Evolutionary conservation across 768 basidiomycete species (phyloP).

Genomic region (Phanerochaete carnosa): DNA sequence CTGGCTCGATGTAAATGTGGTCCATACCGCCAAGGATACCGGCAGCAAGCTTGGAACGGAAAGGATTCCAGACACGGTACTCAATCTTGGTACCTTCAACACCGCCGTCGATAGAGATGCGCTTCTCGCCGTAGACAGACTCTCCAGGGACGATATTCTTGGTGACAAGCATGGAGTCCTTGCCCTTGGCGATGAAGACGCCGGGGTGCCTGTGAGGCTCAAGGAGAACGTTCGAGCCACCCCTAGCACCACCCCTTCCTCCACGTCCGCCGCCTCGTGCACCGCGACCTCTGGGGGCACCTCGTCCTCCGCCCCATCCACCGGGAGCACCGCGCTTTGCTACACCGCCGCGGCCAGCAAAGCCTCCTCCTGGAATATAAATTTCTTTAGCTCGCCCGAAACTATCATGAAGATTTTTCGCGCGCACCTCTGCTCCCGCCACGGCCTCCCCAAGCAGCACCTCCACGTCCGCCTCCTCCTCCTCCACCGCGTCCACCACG

Average conservation of each 20-base stretch:
- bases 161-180: slow-evolving; percentile 95
- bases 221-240: slow-evolving; percentile 85
- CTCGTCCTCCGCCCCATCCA: slow-evolving; percentile 10
- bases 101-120: slow-evolving; percentile 80
- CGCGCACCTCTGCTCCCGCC: slow-evolving; percentile 31
- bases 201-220: slow-evolving; percentile 95
- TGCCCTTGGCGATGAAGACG: slow-evolving; percentile 96
- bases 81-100: slow-evolving; percentile 85
- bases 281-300: slow-evolving; percentile 17
- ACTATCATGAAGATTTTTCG: too few relatives aligned
- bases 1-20: slow-evolving; percentile 87
- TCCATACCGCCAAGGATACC: slow-evolving; percentile 96
- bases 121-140: slow-evolving; percentile 97
- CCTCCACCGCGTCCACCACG: slow-evolving; percentile 30
- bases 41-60: slow-evolving; percentile 94
- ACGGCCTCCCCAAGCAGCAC: slow-evolving; percentile 27
- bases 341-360: slow-evolving; percentile 21
- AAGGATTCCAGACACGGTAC: slow-evolving; percentile 99
- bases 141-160: slow-evolving; percentile 98
- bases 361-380: slow-evolving; percentile 16
- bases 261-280: slow-evolving; percentile 24
- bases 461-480: slow-evolving; percentile 15
- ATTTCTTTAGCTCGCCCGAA: too few relatives aligned
- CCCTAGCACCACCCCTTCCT: slow-evolving; percentile 57
- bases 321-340: slow-evolving; percentile 9